phyloP scores from a whole-genome alignment of 2,329 filamentous ascomycete species.

The Botrytis aclada region DNA sequence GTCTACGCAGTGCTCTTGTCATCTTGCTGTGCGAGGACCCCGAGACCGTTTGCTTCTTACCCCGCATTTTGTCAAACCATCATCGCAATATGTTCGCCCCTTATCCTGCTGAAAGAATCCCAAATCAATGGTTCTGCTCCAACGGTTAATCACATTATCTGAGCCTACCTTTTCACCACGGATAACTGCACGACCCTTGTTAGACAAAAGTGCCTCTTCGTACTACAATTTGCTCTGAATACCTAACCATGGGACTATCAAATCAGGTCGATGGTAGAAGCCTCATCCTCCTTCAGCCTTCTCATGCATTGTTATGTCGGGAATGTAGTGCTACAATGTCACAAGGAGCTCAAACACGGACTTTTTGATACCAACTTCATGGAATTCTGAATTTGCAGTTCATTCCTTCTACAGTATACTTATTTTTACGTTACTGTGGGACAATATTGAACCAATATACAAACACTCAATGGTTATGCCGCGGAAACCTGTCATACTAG shows the following conservation, averaged over 20 bases:
- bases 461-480: not conserved
- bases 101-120: not conserved
- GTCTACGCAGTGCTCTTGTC: not conserved
- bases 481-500: not conserved
- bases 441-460: not conserved
- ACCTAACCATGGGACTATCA: not conserved
- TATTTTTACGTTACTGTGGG: not conserved
- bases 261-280: not conserved
- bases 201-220: not conserved
- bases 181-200: conserved; percentile 3
- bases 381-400: not conserved
- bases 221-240: not conserved
- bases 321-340: not conserved
- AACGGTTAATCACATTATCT: not conserved
- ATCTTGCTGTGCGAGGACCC: conserved; percentile 15
- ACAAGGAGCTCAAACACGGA: not conserved
- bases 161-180: not conserved
- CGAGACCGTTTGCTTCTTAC: conserved; percentile 1
- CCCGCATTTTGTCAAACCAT: conserved; percentile 10
- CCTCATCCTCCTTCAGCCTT: conserved; percentile 3
- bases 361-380: not conserved
- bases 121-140: not conserved
- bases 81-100: not conserved
- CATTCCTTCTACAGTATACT: not conserved
- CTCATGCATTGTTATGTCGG: not conserved